These are phyloP conservation scores for Colletotrichum tabaci DNA, from an alignment of 2,329 filamentous ascomycete genomes.

Conservation along the genomic window DNA sequence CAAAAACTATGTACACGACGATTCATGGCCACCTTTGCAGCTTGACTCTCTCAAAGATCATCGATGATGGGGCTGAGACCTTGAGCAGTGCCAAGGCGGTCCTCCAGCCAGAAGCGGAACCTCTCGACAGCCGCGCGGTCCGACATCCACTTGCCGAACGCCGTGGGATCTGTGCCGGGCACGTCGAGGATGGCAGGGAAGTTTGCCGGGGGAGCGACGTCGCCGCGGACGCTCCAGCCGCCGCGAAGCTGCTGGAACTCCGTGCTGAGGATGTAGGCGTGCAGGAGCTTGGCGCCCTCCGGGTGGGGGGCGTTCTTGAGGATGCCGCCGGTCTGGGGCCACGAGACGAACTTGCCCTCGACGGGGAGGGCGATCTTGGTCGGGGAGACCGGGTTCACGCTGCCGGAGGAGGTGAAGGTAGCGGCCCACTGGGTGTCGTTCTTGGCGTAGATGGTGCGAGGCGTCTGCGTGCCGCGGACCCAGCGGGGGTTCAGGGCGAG, in stretches of 20 bases:
- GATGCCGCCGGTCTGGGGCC: constrained; percentile 65
- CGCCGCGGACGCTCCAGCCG: constrained; percentile 53
- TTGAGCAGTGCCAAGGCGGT: constrained; percentile 57
- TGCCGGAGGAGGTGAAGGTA: constrained; percentile 51
- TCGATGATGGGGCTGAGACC: constrained; percentile 55
- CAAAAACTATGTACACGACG: not conserved
- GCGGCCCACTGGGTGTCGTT: constrained; percentile 50
- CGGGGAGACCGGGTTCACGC: constrained; percentile 40
- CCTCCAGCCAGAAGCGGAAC: constrained; percentile 59
- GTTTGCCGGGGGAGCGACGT: constrained; percentile 50
- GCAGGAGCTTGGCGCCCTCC: constrained; percentile 66
- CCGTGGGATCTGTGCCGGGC: constrained; percentile 53
- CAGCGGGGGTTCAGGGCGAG: constrained; percentile 65
- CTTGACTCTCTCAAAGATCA: constrained; percentile 2
- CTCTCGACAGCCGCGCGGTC: constrained; percentile 59
- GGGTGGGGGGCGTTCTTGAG: constrained; percentile 63
- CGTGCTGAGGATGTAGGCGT: constrained; percentile 60
- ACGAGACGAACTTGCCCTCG: constrained; percentile 60
- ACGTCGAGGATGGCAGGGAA: constrained; percentile 50
- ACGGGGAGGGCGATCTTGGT: constrained; percentile 51
- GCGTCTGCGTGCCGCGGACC: constrained; percentile 66
- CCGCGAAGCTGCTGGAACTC: constrained; percentile 54
- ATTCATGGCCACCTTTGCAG: too few relatives aligned
- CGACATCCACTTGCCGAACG: constrained; percentile 59
- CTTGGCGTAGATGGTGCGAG: constrained; percentile 51